A percentile compares a stretch with the other conserved stretches of the same genome.
phyloP scores from a whole-genome alignment of 805 yeast genomes.

The Vanderwaltozyma yarrowii region DNA sequence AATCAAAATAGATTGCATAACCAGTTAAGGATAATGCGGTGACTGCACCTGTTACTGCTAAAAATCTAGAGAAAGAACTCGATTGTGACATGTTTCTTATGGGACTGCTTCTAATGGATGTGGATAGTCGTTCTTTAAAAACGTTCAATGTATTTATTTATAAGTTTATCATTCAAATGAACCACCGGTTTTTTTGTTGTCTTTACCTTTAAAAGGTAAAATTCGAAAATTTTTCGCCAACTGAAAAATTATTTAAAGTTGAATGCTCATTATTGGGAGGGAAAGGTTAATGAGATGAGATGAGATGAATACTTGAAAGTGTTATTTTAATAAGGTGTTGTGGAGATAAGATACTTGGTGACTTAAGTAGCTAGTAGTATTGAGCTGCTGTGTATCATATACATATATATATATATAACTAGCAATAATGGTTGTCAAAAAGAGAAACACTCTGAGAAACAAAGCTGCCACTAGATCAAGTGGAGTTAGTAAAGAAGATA shows the following conservation, averaged over 20 bases:
- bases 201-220: background rate
- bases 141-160: too few relatives aligned
- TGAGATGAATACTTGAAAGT: slow-evolving; percentile 1
- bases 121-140: too few relatives aligned
- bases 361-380: too few relatives aligned
- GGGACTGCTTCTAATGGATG: too few relatives aligned
- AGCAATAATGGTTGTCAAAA: slow-evolving; percentile 35
- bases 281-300: slow-evolving; percentile 2
- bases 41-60: slow-evolving; percentile 32
- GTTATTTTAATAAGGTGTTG: too few relatives aligned
- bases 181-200: too few relatives aligned
- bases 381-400: too few relatives aligned
- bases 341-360: too few relatives aligned
- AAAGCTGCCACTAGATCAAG: slow-evolving; percentile 29
- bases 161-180: too few relatives aligned
- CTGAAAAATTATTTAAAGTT: background rate
- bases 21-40: slow-evolving; percentile 50
- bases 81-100: slow-evolving; percentile 13
- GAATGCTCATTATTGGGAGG: background rate
- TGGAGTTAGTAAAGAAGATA: slow-evolving; percentile 6
- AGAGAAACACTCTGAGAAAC: slow-evolving; percentile 37
- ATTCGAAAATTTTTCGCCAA: background rate
- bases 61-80: slow-evolving; percentile 11
- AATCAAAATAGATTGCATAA: slow-evolving; percentile 83
- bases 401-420: too few relatives aligned